Evolutionary conservation across 345 rosid genomes (phyloP), one percentile per base, ranked within the genome.

Genomic region (Rubroshorea leprosula): DNA sequence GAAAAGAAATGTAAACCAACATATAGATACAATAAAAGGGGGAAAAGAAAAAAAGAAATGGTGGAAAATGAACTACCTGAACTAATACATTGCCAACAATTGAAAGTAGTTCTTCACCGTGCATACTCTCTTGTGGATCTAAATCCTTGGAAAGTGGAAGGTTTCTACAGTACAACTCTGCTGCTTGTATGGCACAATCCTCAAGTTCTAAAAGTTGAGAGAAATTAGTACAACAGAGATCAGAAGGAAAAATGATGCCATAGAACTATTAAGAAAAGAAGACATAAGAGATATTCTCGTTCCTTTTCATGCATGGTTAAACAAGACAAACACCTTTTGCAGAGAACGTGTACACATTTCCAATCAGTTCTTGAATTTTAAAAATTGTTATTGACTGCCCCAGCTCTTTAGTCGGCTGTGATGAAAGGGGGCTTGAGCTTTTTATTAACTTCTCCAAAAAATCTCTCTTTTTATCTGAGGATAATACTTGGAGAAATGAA

Each of bases 51-150:
- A n/a, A n/a, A n/a, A n/a, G n/a, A n/a, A 35, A 1, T 2, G 41
- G 41, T 35, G 41, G 41, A 35, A 6, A 35, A 35, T 35, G 41
- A 35, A 16, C 63, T 80, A 93, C 99, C 97, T 89, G 94, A 76
- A 93, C 91, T 75, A 89, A 78, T 60, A 72, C 68, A 71, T 77
- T 87, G 85, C 87, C 76, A 4, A 73, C 77, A 70, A 85, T 73
- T 64, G 90, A 76, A 55, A 93, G 68, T 60, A 93, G 80, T 78
- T 93, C 99, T 77, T 87, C 97, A 23, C 99, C 97, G 54, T 85
- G 83, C 88, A 93, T 82, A 67, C 78, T 85, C 80, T 93, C 99
- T 67, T 87, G 97, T 49, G 79, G 84, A 72, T 89, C 99, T 81
- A 93, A 74, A 65, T 89, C 92, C 81, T 82, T 89, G 5, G 97